These are phyloP conservation scores for Xylaria acuta DNA, from an alignment of 495 filamentous ascomycete species.

Conservation along the genomic window DNA sequence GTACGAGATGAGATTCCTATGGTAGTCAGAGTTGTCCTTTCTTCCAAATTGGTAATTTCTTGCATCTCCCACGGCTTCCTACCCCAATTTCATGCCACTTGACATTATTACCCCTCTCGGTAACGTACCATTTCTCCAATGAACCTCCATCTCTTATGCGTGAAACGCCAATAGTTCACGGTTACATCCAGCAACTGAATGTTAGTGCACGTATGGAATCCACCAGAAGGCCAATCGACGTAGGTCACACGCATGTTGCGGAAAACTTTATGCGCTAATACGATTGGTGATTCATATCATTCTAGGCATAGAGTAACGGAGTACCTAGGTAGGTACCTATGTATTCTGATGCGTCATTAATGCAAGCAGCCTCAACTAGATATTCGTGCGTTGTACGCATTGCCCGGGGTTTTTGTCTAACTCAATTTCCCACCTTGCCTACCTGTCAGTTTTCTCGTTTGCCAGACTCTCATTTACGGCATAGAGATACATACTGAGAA, in stretches of 20 bases:
- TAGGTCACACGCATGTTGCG: not conserved
- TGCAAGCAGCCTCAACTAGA: not conserved
- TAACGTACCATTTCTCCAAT: conserved; percentile 14
- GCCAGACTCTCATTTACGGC: not conserved
- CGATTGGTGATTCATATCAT: not conserved
- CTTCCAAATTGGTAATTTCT: not conserved
- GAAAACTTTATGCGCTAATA: not conserved
- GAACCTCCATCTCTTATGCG: not conserved
- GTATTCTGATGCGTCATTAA: not conserved
- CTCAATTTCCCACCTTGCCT: not conserved
- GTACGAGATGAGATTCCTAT: not conserved
- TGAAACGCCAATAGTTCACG: conserved; percentile 10
- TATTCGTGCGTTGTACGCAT: not conserved
- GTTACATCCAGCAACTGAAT: not conserved
- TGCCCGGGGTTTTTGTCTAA: not conserved
- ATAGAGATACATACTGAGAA: not conserved
- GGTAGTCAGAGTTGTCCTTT: not conserved
- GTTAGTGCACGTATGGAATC: not conserved
- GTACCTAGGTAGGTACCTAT: too few species aligned
- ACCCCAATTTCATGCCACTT: not conserved
- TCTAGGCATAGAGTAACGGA: not conserved
- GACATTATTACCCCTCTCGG: conserved; percentile 17
- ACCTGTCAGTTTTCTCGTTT: not conserved
- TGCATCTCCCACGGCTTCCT: not conserved
- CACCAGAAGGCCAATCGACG: not conserved